A percentile compares a stretch with the other conserved stretches of the same genome.
Conservation (phyloP, 352 stramenopile genomes). For the Phytophthora melonis region DNA sequence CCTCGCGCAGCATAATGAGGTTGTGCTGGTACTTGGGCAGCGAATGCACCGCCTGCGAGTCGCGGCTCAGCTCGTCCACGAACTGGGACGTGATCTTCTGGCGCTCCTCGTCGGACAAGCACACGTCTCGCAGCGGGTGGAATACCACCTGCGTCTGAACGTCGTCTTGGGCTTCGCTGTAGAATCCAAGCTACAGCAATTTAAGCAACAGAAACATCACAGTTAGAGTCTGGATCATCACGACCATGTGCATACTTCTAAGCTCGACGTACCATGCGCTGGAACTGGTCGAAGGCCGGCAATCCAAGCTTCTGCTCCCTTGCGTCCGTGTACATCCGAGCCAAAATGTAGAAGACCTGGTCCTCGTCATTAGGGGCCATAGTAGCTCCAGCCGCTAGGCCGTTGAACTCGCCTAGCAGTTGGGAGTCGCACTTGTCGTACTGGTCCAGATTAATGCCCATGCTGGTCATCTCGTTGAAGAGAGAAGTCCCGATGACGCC, state of each 20-base stretch:
- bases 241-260: not conserved
- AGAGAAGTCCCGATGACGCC: constrained; percentile 56
- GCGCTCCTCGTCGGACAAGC: constrained; percentile 67
- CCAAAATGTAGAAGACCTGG: constrained; percentile 85
- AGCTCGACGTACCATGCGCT: constrained; percentile 73
- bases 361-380: constrained; percentile 60
- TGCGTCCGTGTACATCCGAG: constrained; percentile 78
- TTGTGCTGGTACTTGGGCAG: constrained; percentile 89
- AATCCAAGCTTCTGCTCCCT: constrained; percentile 78
- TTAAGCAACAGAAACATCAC: constrained; percentile 17
- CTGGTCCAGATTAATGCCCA: constrained; percentile 74
- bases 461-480: constrained; percentile 83
- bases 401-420: constrained; percentile 55
- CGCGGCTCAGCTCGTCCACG: constrained; percentile 59
- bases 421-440: constrained; percentile 57
- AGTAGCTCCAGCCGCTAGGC: constrained; percentile 27
- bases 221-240: constrained; percentile 4
- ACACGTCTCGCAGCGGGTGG: constrained; percentile 67
- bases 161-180: constrained; percentile 77
- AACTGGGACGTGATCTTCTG: constrained; percentile 76
- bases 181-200: constrained; percentile 75
- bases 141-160: constrained; percentile 84
- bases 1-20: constrained; percentile 82
- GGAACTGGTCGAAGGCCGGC: constrained; percentile 85
- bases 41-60: constrained; percentile 79